Evolutionary conservation across 2,329 filamentous ascomycete species (phyloP), one percentile per base, ranked within the genome.

Genomic region (Calcarisporium arbuscula): DNA sequence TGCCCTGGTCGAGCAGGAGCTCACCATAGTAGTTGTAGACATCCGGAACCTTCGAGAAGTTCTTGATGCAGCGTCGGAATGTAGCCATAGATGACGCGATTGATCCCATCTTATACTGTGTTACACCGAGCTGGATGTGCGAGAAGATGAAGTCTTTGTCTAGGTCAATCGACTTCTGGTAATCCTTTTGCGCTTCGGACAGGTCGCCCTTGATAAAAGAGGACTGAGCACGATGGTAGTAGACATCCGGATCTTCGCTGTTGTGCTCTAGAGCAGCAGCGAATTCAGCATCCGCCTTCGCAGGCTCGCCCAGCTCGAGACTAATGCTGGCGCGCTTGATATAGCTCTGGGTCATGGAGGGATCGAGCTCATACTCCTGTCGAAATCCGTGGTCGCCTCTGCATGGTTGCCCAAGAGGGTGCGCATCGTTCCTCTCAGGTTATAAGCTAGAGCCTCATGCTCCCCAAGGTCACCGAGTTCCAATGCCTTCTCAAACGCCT

Each of bases 1-100:
- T 95, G 63, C 87, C 82, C 70, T 96, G 92, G 69, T 98, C 92
- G 35, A 98, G 80, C 38, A 98, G 74, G 37, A 98, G 75, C 68
- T 98, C 92, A 53, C 92, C 92, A 54, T 95, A 96, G 76, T 98
- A 98, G 74, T 98, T 98, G 74, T 96, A 98, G 26, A 96, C 92
- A 56, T 98, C 92, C 6, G 90, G 89, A 9, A 94, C 86, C 57
- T 90, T 85, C 54, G 88, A 85, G 57, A 98, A 98, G 67, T 95
- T 95, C 81, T 96, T 98, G 62, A 95, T 89, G 63, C 88, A 95
- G 44, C 89, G 77, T 50, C 90, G 80, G 80, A 98, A 96, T 6
- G 92, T 98, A 22, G 92, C 90, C 88, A 96, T 96, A 30, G 89
- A 95, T 8, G 89, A 95, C 7, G 92, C 92, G 39, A 98, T 85